phyloP scores from a whole-genome alignment of 345 rosid species.

The Chamaenerion angustifolium region DNA sequence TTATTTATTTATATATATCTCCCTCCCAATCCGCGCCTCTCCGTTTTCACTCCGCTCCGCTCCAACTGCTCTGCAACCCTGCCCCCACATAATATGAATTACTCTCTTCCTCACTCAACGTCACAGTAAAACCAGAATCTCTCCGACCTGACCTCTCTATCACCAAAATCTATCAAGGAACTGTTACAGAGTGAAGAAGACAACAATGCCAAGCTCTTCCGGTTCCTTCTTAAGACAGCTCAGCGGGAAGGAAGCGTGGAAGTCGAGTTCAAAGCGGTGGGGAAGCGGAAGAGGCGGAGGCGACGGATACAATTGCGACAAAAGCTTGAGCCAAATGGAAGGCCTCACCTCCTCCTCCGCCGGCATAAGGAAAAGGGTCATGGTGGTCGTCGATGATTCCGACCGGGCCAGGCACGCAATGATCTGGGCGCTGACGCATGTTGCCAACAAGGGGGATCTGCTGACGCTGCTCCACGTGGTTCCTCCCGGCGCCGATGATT shows the following conservation, averaged over 20 bases:
- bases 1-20: too few species aligned
- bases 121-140: too few species aligned
- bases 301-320: conserved; percentile 8
- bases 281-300: conserved; percentile 7
- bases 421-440: conserved; percentile 98
- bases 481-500: conserved; percentile 13
- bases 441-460: conserved; percentile 61
- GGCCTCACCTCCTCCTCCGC: conserved; percentile 19
- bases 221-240: conserved; percentile 42
- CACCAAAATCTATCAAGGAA: too few species aligned
- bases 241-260: conserved; percentile 46
- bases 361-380: conserved; percentile 59
- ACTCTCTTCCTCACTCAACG: too few species aligned
- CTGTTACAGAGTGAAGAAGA: too few species aligned
- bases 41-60: too few species aligned
- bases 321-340: conserved; percentile 12
- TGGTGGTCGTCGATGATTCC: conserved; percentile 74
- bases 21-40: too few species aligned
- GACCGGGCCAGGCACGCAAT: conserved; percentile 77
- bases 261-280: conserved; percentile 51
- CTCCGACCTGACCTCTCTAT: too few species aligned
- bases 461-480: conserved; percentile 67
- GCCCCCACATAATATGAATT: too few species aligned
- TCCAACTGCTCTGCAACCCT: too few species aligned
- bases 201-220: conserved; percentile 19